phyloP scores from a whole-genome alignment of 495 filamentous ascomycete species.

The Thermochaetoides thermophila region DNA sequence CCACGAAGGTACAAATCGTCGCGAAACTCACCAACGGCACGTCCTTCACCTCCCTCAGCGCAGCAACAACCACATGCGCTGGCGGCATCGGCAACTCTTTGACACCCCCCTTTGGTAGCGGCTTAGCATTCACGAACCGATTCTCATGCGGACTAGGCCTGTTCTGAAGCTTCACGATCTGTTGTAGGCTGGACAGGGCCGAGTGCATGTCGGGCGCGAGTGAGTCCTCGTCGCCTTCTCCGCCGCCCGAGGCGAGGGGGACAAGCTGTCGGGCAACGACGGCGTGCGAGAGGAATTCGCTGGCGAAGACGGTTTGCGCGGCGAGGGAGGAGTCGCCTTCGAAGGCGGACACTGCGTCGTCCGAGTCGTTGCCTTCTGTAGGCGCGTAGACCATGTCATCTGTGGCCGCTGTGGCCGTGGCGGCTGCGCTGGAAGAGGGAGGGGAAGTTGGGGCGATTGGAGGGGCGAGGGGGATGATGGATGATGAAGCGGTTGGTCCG shows the following conservation, averaged over 20 bases:
- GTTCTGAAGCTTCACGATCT: conserved; percentile 39
- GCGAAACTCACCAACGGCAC: conserved; percentile 24
- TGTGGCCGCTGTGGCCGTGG: neutral
- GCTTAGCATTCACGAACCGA: conserved; percentile 29
- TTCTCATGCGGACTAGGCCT: conserved; percentile 25
- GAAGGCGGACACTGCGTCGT: conserved; percentile 32
- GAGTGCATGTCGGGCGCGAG: conserved; percentile 38
- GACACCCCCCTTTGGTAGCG: conserved; percentile 26
- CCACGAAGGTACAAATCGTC: conserved; percentile 26
- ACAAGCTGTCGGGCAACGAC: conserved; percentile 36
- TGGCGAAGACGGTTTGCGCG: conserved; percentile 49
- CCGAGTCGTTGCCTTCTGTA: conserved; percentile 12
- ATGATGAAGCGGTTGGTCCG: neutral
- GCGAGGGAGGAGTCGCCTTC: conserved; percentile 47
- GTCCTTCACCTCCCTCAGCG: conserved; percentile 35
- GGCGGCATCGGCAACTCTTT: conserved; percentile 42
- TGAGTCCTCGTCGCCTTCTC: conserved; percentile 2
- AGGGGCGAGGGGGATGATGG: neutral
- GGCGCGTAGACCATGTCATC: neutral
- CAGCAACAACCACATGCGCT: conserved; percentile 30
- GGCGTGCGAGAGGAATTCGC: conserved; percentile 44
- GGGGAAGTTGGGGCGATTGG: neutral
- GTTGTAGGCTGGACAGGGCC: conserved; percentile 41
- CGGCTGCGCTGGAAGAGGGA: conserved; percentile 2
- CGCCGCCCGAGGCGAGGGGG: neutral